These are phyloP conservation scores for Pseudonitzschia multistriata DNA, from an alignment of 108 stramenopile species.

Conservation along the genomic window DNA sequence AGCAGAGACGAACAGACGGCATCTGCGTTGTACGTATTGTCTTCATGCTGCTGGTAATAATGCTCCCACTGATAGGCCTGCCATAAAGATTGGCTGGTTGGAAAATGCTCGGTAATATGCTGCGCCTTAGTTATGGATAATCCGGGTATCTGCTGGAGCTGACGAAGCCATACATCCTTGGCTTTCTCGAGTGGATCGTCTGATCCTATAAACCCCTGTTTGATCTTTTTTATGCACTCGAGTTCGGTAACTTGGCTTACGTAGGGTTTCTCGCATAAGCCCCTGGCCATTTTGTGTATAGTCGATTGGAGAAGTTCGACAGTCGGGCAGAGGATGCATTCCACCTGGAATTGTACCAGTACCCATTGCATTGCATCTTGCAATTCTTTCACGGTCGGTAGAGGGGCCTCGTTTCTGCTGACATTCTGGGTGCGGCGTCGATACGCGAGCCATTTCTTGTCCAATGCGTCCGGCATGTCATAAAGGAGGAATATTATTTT, in stretches of 20 bases:
- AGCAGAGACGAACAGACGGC: constrained; percentile 14
- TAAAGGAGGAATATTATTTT: constrained; percentile 39
- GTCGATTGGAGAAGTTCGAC: constrained; percentile 29
- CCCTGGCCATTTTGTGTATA: constrained; percentile 39
- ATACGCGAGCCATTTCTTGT: constrained; percentile 38
- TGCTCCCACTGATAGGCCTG: constrained; percentile 37
- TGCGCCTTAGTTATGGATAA: constrained; percentile 41
- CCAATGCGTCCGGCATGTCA: constrained; percentile 34
- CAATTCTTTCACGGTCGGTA: constrained; percentile 44
- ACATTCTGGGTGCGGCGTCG: background rate
- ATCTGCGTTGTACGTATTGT: constrained; percentile 3
- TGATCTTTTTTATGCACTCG: constrained; percentile 52
- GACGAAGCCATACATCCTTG: constrained; percentile 52
- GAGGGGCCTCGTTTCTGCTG: constrained; percentile 4
- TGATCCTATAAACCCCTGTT: constrained; percentile 12
- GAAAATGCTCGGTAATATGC: constrained; percentile 39
- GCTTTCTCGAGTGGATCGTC: constrained; percentile 26
- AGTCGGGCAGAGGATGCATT: constrained; percentile 41
- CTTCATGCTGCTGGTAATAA: constrained; percentile 6
- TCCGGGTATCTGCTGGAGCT: constrained; percentile 51
- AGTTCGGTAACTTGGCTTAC: constrained; percentile 49
- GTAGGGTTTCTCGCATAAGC: constrained; percentile 41
- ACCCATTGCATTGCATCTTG: constrained; percentile 55
- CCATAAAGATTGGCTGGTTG: constrained; percentile 46
- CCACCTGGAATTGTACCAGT: constrained; percentile 51